Percentiles rank a stretch among this genome's conserved stretches.
These are phyloP conservation scores for Alloteropsis semialata DNA, from an alignment of 176 grass and related monocot genomes.

Conservation along the genomic window DNA sequence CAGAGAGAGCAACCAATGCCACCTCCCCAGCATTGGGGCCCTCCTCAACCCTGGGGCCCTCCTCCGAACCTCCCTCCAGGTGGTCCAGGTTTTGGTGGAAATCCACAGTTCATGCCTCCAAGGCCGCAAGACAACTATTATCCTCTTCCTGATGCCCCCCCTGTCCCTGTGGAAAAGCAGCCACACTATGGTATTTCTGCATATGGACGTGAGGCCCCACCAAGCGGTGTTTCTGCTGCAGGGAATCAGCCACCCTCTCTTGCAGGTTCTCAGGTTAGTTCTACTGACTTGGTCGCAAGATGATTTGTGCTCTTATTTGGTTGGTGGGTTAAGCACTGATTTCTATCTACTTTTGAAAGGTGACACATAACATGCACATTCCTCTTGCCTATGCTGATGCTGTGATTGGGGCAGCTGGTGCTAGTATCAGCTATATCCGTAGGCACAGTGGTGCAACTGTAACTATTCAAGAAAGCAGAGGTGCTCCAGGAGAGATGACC, in stretches of 20 bases:
- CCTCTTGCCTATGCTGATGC: conserved; percentile 90
- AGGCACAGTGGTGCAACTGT: conserved; percentile 92
- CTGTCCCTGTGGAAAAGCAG: conserved; percentile 59
- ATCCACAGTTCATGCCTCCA: conserved; percentile 75
- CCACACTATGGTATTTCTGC: conserved; percentile 71
- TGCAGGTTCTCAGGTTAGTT: conserved; percentile 60
- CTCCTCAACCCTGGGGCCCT: conserved; percentile 69
- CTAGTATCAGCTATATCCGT: conserved; percentile 88
- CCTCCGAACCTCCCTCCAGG: conserved; percentile 47
- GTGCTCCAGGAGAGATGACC: conserved; percentile 82
- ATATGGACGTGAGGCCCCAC: conserved; percentile 58
- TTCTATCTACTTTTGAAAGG: conserved; percentile 39
- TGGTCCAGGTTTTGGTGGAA: conserved; percentile 66
- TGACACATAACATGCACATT: conserved; percentile 82
- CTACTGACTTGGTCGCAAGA: background rate
- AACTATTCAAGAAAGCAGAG: conserved; percentile 89
- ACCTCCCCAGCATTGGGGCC: conserved; percentile 58
- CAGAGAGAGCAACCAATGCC: conserved; percentile 64
- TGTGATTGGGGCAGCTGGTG: conserved; percentile 86
- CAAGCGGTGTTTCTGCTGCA: conserved; percentile 35
- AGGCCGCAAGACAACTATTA: conserved; percentile 62
- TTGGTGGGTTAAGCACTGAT: background rate
- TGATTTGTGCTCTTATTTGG: background rate
- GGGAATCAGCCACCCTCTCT: conserved; percentile 53
- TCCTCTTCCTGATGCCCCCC: conserved; percentile 37